Evolutionary conservation across 2,329 filamentous ascomycete genomes (phyloP), one percentile per base, ranked within the genome.

Genomic region (Xylariaceae sp.): DNA sequence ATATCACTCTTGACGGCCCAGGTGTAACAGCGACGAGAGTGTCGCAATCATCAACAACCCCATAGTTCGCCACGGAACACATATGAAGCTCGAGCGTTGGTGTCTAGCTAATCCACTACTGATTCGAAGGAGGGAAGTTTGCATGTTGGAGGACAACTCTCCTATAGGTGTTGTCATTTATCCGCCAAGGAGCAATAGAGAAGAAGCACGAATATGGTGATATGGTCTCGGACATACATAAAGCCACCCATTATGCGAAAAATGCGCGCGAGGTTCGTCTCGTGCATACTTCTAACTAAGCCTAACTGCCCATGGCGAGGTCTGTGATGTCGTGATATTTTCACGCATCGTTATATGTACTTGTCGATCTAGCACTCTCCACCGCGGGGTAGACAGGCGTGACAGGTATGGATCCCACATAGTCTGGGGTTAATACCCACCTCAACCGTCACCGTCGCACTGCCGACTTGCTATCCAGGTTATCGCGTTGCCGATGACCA

Each of bases 371-470:
- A 21, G 24, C 24, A 7, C 19, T 58, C 11, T 17, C 43, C 29
- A 34, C 23, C 48, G 52, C 56, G 47, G 56, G 56, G 56, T 56
- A 59, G 23, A 31, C 28, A 31, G n/a, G 7, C 11, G 5, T 23
- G 17, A 21, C 21, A 31, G 28, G 17, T 24, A n/a, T 28, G 28
- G 47, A 50, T 17, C 17, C 16, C 14, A 33, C 49, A 33, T 26
- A 39, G 16, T 43, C 44, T 45, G 24, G 44, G 39, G 49, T 31
- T 43, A 33, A 33, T 46, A 45, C 33, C 48, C 33, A 44, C 58
- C 26, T 31, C 19, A 19, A 48, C 46, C 14, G 16, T 41, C 23
- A 53, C 23, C 14, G 29, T 45, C 24, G 40, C 12, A 17, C 31
- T 29, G 14, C 43, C 29, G 29, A 33, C 24, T 31, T 47, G 44